These are phyloP conservation scores for Pelargonium fulgidum DNA, from an alignment of 441 rosid species.

Conservation along the genomic window DNA sequence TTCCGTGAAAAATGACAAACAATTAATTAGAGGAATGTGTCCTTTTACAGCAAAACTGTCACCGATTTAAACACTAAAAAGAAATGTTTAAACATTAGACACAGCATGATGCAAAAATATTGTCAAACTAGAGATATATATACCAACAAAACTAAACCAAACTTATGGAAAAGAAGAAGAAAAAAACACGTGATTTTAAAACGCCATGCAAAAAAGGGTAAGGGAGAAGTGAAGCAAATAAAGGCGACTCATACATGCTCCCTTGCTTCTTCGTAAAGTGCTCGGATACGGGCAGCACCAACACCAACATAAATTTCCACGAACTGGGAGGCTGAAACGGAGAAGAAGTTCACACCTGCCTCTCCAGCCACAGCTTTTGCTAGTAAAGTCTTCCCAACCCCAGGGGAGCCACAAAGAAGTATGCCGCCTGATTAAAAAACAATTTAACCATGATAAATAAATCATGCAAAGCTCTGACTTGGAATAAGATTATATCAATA, in stretches of 20 bases:
- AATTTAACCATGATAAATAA: conserved; percentile 15
- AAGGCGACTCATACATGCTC: conserved; percentile 50
- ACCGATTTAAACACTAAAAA: too few relatives aligned
- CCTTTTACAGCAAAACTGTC: too few relatives aligned
- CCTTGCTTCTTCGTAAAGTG: conserved; percentile 88
- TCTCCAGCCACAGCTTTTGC: conserved; percentile 99
- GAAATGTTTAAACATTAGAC: too few relatives aligned
- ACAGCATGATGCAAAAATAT: too few relatives aligned
- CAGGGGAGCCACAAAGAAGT: conserved; percentile 95
- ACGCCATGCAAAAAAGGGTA: neutral
- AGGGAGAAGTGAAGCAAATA: conserved; percentile 13
- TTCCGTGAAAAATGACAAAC: neutral
- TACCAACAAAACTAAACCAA: too few relatives aligned
- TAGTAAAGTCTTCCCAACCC: conserved; percentile 84
- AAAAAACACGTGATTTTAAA: too few relatives aligned
- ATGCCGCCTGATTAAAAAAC: conserved; percentile 61
- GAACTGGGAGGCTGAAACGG: conserved; percentile 92
- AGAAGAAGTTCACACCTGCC: conserved; percentile 95
- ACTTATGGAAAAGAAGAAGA: too few relatives aligned
- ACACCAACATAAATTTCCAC: conserved; percentile 96
- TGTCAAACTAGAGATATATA: too few relatives aligned
- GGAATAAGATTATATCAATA: neutral
- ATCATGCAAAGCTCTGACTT: conserved; percentile 11
- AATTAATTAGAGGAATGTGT: neutral
- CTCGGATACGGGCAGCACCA: conserved; percentile 93